Base-by-base conservation (phyloP, 371 early-diverging fungal genomes). In the Apophysomyces trapeziformis region DNA sequence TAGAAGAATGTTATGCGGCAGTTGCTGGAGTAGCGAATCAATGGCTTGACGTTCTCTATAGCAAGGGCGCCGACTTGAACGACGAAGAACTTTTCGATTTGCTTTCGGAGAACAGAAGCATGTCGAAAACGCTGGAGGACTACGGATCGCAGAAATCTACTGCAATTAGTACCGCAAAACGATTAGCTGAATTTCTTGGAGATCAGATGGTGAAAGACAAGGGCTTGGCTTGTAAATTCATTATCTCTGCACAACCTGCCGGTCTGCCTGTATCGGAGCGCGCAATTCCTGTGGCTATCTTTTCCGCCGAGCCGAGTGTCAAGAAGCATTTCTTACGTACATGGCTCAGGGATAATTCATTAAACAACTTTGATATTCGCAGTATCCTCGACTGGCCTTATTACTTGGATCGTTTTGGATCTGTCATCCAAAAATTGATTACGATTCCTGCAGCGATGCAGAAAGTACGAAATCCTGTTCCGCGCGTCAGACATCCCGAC, bases 371-470 rank as follows among this genome's bases (percentile, higher is more conserved):
- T 76, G 93, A 96, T 73, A 91, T 96, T 71, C 87, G 97, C 46
- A 89, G 91, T 35, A 92, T 99, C 38, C 70, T 99, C 16, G 99
- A 99, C 80, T 99, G 99, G 99, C 81, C 90, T 47, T 99, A 99
- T 78, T 99, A 99, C 74, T 68, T 94, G 62, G 98, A 98, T 68
- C 92, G 99, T 41, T 95, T 99, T 67, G 96, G 95, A 16, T 90
- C 92, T 26, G 95, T 97, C 1, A 93, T 99, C 69, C 97, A 96
- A 72, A 98, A 99, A 74, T 80, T 99, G 46, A 97, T 99, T 68
- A 96, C 99, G 5, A 97, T 99, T 69, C 99, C 99, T 5, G 99
- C 99, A 3, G 96, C 98, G 4, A 93, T 96, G 93, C 99, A 99
- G 77, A 88, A 90, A 32, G 90, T 99, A 5, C 38, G 83, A 6